These are phyloP conservation scores for Yamagishiella unicocca DNA, from an alignment of 139 green algal species.

Conservation along the genomic window DNA sequence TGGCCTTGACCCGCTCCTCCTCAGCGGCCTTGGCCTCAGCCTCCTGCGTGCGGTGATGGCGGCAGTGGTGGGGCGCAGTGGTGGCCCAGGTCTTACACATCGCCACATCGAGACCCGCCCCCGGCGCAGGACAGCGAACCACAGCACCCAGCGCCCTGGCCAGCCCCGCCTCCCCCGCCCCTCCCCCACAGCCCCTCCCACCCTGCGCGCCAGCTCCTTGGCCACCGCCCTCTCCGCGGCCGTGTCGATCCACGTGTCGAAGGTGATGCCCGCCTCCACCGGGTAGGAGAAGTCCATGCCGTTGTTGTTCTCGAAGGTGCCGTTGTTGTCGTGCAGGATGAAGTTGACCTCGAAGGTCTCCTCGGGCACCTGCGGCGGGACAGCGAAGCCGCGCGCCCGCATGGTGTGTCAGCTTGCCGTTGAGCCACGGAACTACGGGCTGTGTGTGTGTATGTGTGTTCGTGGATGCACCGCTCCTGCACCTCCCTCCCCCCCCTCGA, in stretches of 20 bases:
- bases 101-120: too few species aligned
- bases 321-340: conserved; percentile 79
- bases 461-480: too few species aligned
- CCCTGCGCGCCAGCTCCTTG: conserved; percentile 55
- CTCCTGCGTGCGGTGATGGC: conserved; percentile 44
- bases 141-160: too few species aligned
- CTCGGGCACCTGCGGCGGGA: conserved; percentile 60
- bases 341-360: conserved; percentile 88
- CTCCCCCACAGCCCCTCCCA: conserved; percentile 19
- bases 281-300: conserved; percentile 70
- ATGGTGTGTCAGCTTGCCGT: too few species aligned
- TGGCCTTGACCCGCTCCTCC: conserved; percentile 51
- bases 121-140: too few species aligned
- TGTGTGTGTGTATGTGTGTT: too few species aligned
- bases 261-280: conserved; percentile 61
- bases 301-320: conserved; percentile 66
- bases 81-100: too few species aligned
- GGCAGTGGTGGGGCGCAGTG: too few species aligned
- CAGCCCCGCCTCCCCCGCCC: too few species aligned
- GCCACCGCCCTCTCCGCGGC: conserved; percentile 39
- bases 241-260: conserved; percentile 69
- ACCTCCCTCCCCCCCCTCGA: too few species aligned
- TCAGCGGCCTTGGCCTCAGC: conserved; percentile 53
- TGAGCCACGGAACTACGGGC: too few species aligned
- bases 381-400: too few species aligned